These are phyloP conservation scores for Gentiana straminea DNA, from an alignment of 257 asterid species.

Conservation along the genomic window DNA sequence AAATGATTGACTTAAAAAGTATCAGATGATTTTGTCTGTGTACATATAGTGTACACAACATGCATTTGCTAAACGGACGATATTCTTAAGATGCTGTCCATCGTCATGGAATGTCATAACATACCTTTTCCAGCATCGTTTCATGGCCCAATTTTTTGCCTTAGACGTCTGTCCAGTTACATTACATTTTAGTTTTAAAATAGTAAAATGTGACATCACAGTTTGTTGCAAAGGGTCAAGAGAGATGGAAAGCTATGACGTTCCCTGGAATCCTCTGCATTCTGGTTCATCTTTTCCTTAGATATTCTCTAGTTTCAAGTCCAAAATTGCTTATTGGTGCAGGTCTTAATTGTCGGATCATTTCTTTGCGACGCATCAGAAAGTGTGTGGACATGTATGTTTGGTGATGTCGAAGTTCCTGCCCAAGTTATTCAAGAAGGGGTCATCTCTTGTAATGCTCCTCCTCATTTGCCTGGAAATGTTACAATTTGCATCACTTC, in stretches of 20 bases:
- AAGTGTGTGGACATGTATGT: slow-evolving; percentile 81
- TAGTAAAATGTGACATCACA: neutral
- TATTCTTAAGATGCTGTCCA: no score
- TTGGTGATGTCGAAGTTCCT: slow-evolving; percentile 85
- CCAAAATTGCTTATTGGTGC: slow-evolving; percentile 16
- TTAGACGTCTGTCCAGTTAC: no score
- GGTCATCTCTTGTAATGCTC: slow-evolving; percentile 74
- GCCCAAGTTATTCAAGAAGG: slow-evolving; percentile 76
- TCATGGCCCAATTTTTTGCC: no score
- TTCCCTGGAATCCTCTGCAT: neutral
- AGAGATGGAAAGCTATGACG: neutral
- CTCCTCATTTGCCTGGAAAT: slow-evolving; percentile 61
- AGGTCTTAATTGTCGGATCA: slow-evolving; percentile 79
- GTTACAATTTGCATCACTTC: slow-evolving; percentile 65
- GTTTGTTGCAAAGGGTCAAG: neutral
- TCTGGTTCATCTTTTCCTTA: neutral
- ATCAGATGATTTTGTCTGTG: no score
- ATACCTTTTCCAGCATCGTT: no score
- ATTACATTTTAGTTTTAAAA: no score
- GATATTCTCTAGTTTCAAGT: no score
- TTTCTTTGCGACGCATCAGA: slow-evolving; percentile 63
- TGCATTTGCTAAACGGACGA: no score
- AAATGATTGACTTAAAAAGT: neutral
- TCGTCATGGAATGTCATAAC: no score
- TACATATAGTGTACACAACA: no score